These are phyloP conservation scores for Aspergillus hortae DNA, from an alignment of 2,329 filamentous ascomycete species.

Conservation along the genomic window DNA sequence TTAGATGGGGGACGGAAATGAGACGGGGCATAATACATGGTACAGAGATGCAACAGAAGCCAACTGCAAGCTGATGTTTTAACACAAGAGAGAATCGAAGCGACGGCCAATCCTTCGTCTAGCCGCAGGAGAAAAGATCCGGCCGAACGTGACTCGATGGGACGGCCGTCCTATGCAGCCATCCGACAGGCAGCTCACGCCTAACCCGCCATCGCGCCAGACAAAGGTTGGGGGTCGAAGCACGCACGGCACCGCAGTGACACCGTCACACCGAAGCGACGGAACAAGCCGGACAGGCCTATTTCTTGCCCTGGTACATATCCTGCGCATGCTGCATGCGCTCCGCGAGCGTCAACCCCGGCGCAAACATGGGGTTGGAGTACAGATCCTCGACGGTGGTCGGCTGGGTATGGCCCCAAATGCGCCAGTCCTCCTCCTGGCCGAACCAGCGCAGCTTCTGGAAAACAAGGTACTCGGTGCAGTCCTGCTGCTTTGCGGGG, in stretches of 20 bases:
- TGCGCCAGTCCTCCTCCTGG: constrained; percentile 44
- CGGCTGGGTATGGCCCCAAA: constrained; percentile 49
- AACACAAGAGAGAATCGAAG: not conserved
- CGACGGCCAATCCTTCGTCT: not conserved
- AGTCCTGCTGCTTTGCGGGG: constrained; percentile 38
- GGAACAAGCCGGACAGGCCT: not conserved
- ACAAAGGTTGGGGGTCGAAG: too few species aligned
- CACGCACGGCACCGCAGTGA: too few species aligned
- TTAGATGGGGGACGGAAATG: not conserved
- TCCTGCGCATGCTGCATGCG: constrained; percentile 32
- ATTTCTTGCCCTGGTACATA: constrained; percentile 14
- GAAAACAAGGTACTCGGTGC: constrained; percentile 50
- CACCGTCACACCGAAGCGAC: not conserved
- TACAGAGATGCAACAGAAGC: not conserved
- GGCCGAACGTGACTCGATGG: too few species aligned
- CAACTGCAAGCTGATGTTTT: not conserved
- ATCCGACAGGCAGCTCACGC: too few species aligned
- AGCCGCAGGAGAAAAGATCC: too few species aligned
- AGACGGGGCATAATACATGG: not conserved
- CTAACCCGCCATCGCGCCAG: too few species aligned
- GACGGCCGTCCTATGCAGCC: too few species aligned
- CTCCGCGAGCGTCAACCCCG: constrained; percentile 32
- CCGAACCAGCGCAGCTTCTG: constrained; percentile 44
- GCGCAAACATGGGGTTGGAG: constrained; percentile 31
- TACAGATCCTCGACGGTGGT: constrained; percentile 38